A percentile compares a stretch with the other conserved stretches of the same genome.
phyloP scores from a whole-genome alignment of 1,284 basidiomycete genomes.

The Apiotrichum akiyoshidainum region DNA sequence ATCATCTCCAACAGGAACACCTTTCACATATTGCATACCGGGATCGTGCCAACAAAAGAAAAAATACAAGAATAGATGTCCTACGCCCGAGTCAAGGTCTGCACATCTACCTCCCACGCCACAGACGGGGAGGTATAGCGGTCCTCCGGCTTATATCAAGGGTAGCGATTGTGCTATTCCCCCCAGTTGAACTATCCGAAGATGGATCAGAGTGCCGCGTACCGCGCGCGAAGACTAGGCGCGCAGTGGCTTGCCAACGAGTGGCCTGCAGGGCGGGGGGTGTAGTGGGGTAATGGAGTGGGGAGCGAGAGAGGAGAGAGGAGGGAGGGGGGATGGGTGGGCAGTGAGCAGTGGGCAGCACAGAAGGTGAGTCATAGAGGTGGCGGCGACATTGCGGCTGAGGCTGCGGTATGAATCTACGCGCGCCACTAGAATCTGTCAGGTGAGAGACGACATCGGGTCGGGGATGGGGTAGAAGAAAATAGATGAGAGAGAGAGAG shows the following conservation, averaged over 20 bases:
- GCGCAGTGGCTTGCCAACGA: constrained; percentile 31
- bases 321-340: not conserved
- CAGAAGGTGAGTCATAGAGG: not conserved
- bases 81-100: constrained; percentile 45
- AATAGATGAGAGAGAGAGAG: not conserved
- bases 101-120: constrained; percentile 29
- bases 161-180: constrained; percentile 29
- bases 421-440: too few relatives aligned
- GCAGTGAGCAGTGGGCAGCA: not conserved
- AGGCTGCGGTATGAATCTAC: too few relatives aligned
- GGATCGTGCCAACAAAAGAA: not conserved
- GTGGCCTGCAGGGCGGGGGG: constrained; percentile 11
- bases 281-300: constrained; percentile 11
- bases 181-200: constrained; percentile 12
- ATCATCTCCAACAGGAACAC: too few relatives aligned
- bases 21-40: too few relatives aligned
- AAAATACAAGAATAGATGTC: constrained; percentile 20
- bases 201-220: constrained; percentile 11
- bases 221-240: constrained; percentile 28
- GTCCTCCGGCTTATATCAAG: constrained; percentile 48
- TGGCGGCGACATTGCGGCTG: too few relatives aligned
- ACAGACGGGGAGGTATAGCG: constrained; percentile 20
- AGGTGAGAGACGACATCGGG: too few relatives aligned
- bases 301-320: constrained; percentile 7
- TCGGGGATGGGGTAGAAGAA: not conserved